A percentile compares a stretch with the other conserved stretches of the same genome.
Evolutionary conservation across 352 stramenopile species (phyloP).

Genomic region (Globisporangium solare): DNA sequence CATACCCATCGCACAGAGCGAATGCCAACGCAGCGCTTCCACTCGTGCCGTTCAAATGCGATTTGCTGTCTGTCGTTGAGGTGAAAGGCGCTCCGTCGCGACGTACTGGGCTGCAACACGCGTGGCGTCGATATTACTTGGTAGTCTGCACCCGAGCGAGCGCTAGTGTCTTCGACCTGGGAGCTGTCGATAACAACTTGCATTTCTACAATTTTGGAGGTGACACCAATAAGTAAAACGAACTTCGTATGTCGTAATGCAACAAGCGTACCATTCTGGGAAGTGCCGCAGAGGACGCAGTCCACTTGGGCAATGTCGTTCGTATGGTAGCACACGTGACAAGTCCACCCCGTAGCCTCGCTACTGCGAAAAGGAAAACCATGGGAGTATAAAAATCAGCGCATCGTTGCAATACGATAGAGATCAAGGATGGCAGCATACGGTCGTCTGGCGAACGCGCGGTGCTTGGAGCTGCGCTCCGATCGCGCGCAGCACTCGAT

Average conservation of each 20-base stretch:
- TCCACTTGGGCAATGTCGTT: slow-evolving; percentile 42
- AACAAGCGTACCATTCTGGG: slow-evolving; percentile 24
- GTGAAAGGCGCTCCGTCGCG: slow-evolving; percentile 3
- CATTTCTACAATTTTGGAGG: slow-evolving; percentile 1
- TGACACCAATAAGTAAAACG: neutral
- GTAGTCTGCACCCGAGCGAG: slow-evolving; percentile 23
- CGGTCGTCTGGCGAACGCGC: slow-evolving; percentile 43
- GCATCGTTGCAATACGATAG: neutral
- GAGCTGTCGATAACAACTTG: neutral
- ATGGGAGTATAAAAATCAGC: neutral
- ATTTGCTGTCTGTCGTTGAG: slow-evolving; percentile 51
- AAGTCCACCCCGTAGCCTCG: slow-evolving; percentile 44
- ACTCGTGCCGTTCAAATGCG: slow-evolving; percentile 54
- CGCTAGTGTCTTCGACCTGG: slow-evolving; percentile 1
- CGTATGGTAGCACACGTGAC: slow-evolving; percentile 46
- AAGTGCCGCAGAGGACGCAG: slow-evolving; percentile 53
- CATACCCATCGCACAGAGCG: slow-evolving; percentile 12
- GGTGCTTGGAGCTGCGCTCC: slow-evolving; percentile 26
- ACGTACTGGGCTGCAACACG: slow-evolving; percentile 7
- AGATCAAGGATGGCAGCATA: slow-evolving; percentile 15
- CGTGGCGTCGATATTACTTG: slow-evolving; percentile 27
- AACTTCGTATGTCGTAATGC: neutral
- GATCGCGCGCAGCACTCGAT: slow-evolving; percentile 44
- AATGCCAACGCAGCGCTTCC: slow-evolving; percentile 53
- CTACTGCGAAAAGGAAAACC: neutral